These are phyloP conservation scores for Chlorella sp. DNA, from an alignment of 139 green algal species.

Conservation along the genomic window DNA sequence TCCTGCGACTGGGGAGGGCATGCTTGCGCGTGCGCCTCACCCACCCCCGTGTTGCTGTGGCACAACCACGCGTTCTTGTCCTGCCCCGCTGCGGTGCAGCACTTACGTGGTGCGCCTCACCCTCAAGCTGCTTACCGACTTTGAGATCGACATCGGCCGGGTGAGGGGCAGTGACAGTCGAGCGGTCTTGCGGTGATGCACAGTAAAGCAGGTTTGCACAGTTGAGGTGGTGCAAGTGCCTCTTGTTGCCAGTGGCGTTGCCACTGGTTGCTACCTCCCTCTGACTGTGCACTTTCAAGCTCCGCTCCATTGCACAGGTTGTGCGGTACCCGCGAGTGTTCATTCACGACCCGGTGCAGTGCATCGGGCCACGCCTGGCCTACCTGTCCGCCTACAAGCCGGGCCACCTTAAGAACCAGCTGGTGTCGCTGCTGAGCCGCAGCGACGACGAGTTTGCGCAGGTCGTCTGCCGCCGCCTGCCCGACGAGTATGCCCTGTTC, in stretches of 20 bases:
- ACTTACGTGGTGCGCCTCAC: conserved; percentile 6
- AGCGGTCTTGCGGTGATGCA: no score
- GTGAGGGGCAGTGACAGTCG: no score
- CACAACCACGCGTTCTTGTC: no score
- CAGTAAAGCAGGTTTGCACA: no score
- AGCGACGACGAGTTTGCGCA: conserved; percentile 20
- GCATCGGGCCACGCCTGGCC: conserved; percentile 13
- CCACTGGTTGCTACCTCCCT: no score
- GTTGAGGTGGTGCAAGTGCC: no score
- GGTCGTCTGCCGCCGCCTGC: background rate
- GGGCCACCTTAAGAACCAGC: no score
- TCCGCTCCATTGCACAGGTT: background rate
- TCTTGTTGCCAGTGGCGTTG: no score
- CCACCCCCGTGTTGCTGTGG: no score
- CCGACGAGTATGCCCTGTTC: conserved; percentile 23
- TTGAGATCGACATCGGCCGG: conserved; percentile 2
- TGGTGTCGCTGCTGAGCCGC: conserved; percentile 11
- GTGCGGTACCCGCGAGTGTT: conserved; percentile 23
- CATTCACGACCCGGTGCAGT: conserved; percentile 4
- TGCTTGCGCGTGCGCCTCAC: no score
- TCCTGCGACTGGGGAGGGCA: no score
- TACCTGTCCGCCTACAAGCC: conserved; percentile 17
- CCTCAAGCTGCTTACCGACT: conserved; percentile 31
- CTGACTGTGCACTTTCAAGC: no score
- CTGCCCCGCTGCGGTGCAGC: background rate